These are phyloP conservation scores for Bathelium albidoporum DNA, from an alignment of 495 filamentous ascomycete genomes.

Conservation along the genomic window DNA sequence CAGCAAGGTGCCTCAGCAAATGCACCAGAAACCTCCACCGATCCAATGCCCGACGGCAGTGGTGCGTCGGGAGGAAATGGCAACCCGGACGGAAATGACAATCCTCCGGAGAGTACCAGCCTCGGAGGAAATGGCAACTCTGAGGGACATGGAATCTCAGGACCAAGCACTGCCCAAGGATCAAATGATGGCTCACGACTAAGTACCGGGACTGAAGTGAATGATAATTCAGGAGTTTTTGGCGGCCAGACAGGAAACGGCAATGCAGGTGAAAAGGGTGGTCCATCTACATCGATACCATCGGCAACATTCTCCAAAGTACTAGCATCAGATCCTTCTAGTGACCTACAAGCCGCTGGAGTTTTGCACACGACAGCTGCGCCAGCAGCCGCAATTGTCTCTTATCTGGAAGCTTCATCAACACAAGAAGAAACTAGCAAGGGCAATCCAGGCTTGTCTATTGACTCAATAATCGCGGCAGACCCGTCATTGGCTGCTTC, in stretches of 20 bases:
- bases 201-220: neutral
- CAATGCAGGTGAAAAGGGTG: neutral
- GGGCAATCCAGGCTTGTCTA: neutral
- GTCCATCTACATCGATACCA: neutral
- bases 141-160: neutral
- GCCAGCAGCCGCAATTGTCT: neutral
- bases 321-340: neutral
- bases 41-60: neutral
- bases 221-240: neutral
- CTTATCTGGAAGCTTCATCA: neutral
- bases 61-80: no score
- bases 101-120: neutral
- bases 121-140: neutral
- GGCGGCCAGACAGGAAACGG: neutral
- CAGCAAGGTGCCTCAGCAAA: neutral
- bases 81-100: neutral
- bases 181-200: neutral
- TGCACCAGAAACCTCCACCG: neutral
- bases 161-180: neutral
- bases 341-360: neutral
- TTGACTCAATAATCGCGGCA: neutral
- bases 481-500: neutral
- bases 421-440: neutral
- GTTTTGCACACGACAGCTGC: neutral
- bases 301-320: neutral